Evolutionary conservation across 805 yeast genomes (phyloP).

Genomic region (Teunomyces cretensis): DNA sequence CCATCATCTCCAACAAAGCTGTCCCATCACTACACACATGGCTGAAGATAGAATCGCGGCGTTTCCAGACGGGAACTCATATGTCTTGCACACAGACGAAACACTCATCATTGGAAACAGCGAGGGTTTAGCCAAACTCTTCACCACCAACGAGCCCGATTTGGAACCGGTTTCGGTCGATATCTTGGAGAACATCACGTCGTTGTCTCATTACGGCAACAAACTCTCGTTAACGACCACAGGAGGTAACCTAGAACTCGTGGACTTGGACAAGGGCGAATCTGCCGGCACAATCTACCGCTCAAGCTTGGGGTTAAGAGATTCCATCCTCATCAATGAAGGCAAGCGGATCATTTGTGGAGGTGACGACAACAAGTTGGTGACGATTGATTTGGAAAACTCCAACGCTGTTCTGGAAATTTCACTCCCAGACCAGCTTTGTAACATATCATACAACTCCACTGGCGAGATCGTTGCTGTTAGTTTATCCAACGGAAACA

Average conservation of each 20-base stretch:
- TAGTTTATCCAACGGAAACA: conserved; percentile 58
- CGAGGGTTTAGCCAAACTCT: conserved; percentile 53
- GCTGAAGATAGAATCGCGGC: conserved; percentile 27
- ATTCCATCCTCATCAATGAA: conserved; percentile 56
- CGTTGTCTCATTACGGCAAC: conserved; percentile 28
- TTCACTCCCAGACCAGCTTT: conserved; percentile 53
- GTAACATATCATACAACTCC: conserved; percentile 55
- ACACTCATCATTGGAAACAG: conserved; percentile 52
- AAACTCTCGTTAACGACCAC: conserved; percentile 36
- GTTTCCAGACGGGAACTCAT: conserved; percentile 42
- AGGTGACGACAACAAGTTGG: conserved; percentile 64
- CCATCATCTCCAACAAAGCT: neutral
- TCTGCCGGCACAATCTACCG: conserved; percentile 42
- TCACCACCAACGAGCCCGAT: conserved; percentile 47
- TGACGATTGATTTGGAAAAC: conserved; percentile 41
- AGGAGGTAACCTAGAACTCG: conserved; percentile 44
- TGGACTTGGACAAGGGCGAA: conserved; percentile 28
- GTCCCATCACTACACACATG: conserved; percentile 2
- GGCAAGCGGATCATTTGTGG: conserved; percentile 60
- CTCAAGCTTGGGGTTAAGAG: conserved; percentile 49
- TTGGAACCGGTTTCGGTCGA: conserved; percentile 64
- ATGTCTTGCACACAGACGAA: conserved; percentile 23
- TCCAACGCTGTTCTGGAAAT: conserved; percentile 31
- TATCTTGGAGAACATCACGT: conserved; percentile 45
- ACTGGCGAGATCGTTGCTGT: conserved; percentile 57